These are phyloP conservation scores for Glycyrrhiza uralensis DNA, from an alignment of 306 rosid genomes.

Conservation along the genomic window DNA sequence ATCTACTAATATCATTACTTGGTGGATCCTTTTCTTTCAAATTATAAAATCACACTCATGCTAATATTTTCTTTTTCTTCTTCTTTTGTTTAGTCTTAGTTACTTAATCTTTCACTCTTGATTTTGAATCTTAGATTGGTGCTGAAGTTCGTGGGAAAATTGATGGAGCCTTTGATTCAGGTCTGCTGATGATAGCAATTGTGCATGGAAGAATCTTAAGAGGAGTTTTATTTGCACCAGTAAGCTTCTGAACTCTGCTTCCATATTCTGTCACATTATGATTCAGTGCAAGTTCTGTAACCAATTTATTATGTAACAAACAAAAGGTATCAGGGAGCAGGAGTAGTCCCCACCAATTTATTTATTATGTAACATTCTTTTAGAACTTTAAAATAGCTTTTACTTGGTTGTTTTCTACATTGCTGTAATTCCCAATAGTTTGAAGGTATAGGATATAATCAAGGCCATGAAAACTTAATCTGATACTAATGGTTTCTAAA, in stretches of 20 bases:
- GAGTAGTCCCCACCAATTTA: conserved; percentile 32
- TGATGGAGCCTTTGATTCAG: conserved; percentile 86
- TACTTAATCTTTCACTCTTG: neutral
- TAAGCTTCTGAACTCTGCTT: conserved; percentile 35
- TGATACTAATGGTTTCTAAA: too few species aligned
- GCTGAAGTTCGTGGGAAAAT: conserved; percentile 85
- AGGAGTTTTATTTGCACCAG: conserved; percentile 89
- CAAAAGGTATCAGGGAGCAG: conserved; percentile 65
- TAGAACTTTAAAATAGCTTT: too few species aligned
- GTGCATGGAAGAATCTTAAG: conserved; percentile 70
- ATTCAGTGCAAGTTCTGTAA: neutral
- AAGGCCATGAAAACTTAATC: too few species aligned
- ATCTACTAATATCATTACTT: too few species aligned
- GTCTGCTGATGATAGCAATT: conserved; percentile 74
- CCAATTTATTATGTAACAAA: too few species aligned
- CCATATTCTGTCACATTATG: neutral
- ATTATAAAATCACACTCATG: neutral
- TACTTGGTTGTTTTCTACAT: too few species aligned
- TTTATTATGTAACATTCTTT: too few species aligned
- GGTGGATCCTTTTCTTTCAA: conserved; percentile 30
- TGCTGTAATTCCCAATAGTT: too few species aligned
- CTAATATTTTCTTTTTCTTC: neutral
- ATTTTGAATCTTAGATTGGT: conserved; percentile 58
- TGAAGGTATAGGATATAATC: too few species aligned
- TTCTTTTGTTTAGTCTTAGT: neutral